These are phyloP conservation scores for Phytophthora citricola DNA, from an alignment of 352 stramenopile species.

Conservation along the genomic window DNA sequence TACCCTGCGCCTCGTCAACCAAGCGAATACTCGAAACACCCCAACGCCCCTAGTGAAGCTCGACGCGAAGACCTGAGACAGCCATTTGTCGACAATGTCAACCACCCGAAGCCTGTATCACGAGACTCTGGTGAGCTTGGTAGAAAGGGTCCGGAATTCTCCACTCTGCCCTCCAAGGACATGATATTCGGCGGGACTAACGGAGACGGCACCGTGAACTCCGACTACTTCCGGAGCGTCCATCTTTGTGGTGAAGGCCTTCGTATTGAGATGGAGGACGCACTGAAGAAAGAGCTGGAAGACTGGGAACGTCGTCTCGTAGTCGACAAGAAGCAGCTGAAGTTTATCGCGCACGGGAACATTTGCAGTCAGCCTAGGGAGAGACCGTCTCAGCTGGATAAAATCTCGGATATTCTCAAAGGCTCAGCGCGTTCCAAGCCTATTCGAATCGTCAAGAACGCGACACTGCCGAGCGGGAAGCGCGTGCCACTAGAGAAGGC, in stretches of 20 bases:
- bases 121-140: conserved; percentile 31
- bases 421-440: conserved; percentile 60
- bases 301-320: conserved; percentile 85
- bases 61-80: conserved; percentile 84
- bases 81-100: conserved; percentile 88
- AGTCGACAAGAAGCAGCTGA: conserved; percentile 86
- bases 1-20: conserved; percentile 79
- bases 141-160: conserved; percentile 55
- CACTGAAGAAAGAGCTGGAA: conserved; percentile 63
- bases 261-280: conserved; percentile 77
- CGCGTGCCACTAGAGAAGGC: conserved; percentile 58
- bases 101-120: conserved; percentile 69
- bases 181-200: conserved; percentile 90
- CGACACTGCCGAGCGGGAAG: conserved; percentile 79
- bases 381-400: conserved; percentile 77
- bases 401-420: conserved; percentile 75
- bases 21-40: conserved; percentile 78
- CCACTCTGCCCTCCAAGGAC: conserved; percentile 87
- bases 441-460: conserved; percentile 82
- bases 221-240: conserved; percentile 86
- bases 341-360: conserved; percentile 89
- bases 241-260: conserved; percentile 87
- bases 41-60: conserved; percentile 72
- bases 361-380: conserved; percentile 67
- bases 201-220: conserved; percentile 63